A percentile compares a stretch with the other conserved stretches of the same genome.
Conservation (phyloP, 352 stramenopile species). For the Phytophthora quininea region DNA sequence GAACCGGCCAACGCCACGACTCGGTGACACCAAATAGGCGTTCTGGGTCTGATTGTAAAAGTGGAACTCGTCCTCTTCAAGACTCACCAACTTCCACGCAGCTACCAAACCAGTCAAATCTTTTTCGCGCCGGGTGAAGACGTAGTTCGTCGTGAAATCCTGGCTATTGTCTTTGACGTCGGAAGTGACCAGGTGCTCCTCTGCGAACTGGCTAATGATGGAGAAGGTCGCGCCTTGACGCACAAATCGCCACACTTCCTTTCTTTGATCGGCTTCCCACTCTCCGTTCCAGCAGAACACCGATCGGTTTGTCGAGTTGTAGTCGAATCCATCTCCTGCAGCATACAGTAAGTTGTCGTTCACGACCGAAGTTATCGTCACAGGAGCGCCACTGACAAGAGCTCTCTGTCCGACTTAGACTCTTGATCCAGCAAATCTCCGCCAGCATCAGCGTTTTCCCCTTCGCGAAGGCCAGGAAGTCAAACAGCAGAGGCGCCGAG, state of each 20-base stretch:
- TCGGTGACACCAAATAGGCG: constrained; percentile 5
- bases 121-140: constrained; percentile 1
- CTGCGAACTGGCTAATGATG: constrained; percentile 6
- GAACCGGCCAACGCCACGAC: not conserved
- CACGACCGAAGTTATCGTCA: constrained; percentile 4
- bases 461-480: not conserved
- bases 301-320: constrained; percentile 4
- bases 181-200: constrained; percentile 9
- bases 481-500: too few species aligned
- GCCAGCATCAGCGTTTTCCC: constrained; percentile 9
- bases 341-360: constrained; percentile 5
- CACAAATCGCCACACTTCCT: constrained; percentile 24
- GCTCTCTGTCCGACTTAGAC: not conserved
- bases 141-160: constrained; percentile 3
- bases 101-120: not conserved
- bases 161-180: not conserved
- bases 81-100: constrained; percentile 12
- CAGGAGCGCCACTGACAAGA: constrained; percentile 5
- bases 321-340: not conserved
- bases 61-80: not conserved
- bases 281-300: constrained; percentile 14
- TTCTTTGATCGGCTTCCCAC: constrained; percentile 9
- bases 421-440: constrained; percentile 20
- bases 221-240: constrained; percentile 11
- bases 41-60: constrained; percentile 10